Evolutionary conservation across 305 asterid genomes (phyloP).

Genomic region (Fraxinus paxiana): DNA sequence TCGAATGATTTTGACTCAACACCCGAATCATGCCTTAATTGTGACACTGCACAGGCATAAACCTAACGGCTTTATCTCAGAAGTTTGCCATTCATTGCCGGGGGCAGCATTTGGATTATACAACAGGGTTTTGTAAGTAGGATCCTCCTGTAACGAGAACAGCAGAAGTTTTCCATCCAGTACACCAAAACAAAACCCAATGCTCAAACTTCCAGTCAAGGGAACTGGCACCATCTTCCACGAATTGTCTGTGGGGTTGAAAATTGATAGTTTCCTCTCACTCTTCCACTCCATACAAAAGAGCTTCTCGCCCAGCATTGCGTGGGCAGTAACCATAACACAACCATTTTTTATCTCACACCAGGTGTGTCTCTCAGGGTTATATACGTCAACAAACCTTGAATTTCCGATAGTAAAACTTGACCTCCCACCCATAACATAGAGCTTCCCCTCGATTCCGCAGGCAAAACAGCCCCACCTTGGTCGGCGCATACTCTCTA

Average conservation of each 20-base stretch:
- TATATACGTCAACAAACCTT: constrained; percentile 57
- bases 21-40: constrained; percentile 44
- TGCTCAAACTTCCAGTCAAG: constrained; percentile 53
- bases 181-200: constrained; percentile 58
- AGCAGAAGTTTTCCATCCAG: constrained; percentile 62
- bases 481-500: constrained; percentile 65
- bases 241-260: constrained; percentile 46
- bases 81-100: constrained; percentile 60
- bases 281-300: constrained; percentile 82
- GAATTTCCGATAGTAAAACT: constrained; percentile 77
- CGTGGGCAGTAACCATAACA: constrained; percentile 77
- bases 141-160: constrained; percentile 49
- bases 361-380: constrained; percentile 51
- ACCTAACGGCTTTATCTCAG: constrained; percentile 58
- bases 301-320: constrained; percentile 62
- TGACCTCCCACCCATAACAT: constrained; percentile 82
- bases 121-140: constrained; percentile 41
- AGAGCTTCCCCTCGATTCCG: constrained; percentile 64
- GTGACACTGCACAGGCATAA: constrained; percentile 59
- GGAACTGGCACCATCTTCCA: constrained; percentile 69
- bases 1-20: background rate
- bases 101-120: constrained; percentile 57
- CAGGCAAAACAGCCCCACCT: constrained; percentile 85
- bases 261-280: constrained; percentile 57
- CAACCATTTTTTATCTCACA: constrained; percentile 70